Base-by-base conservation (phyloP, 257 asterid species). In the Ophiorrhiza pumila region DNA sequence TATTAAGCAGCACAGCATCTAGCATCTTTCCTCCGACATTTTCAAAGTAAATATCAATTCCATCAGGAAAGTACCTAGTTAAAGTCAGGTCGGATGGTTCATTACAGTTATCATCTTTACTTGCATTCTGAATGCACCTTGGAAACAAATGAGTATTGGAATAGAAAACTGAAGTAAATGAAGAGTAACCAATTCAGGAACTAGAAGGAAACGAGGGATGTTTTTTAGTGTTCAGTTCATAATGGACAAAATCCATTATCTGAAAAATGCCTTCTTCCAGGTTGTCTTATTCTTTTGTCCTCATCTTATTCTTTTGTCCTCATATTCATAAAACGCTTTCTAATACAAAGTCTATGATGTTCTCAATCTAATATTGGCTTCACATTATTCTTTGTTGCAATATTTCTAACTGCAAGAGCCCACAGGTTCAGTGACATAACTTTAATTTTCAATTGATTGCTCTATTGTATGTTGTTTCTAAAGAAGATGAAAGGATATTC, bases 11-110 rank as follows among this genome's bases (percentile, higher is more conserved):
- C 73, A 69, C 73, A 8, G 73, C 63, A n/a, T 69, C 73, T 46
- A 69, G 41, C 11, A 58, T 69, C 64, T 69, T 69, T 52, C 73
- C 73, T 43, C 73, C 73, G 22, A 69, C 73, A 52, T 69, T 69
- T 25, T 69, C 73, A 4, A 69, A 69, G 73, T 69, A 34, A 11
- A 69, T 69, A 27, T 69, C 73, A 23, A 69, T 69, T 6, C 73
- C 73, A 32, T 69, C 73, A 0, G 73, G 73, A 13, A 69, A 69
- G 60, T 68, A 68, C 73, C 73, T 68, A 2, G 60, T 53, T 1
- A 7, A 18, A 3, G 22, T 52, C 9, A 4, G 20, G 27, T 20
- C 27, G 7, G 5, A 18, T 7, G 7, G 22, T 18, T 18, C n/a
- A 2, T 22, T 0, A 13, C 14, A 49, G 55, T 1, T 1, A 14